These are phyloP conservation scores for Helotiales sp. DNA, from an alignment of 2,329 filamentous ascomycete genomes.

Conservation along the genomic window DNA sequence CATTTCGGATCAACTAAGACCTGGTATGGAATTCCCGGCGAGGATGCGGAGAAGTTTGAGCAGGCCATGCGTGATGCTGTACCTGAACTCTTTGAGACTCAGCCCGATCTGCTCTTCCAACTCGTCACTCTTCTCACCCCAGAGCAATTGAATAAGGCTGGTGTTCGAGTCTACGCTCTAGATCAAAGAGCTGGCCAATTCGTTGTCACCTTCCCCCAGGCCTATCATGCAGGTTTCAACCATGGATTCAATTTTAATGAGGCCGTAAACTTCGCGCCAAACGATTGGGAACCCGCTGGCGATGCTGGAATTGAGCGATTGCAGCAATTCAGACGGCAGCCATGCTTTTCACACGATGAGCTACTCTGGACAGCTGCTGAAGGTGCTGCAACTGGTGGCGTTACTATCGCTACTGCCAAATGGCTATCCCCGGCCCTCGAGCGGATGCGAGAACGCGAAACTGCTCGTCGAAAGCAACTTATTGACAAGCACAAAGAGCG, in stretches of 20 bases:
- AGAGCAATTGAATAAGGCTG: slow-evolving; percentile 89
- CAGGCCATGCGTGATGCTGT: slow-evolving; percentile 93
- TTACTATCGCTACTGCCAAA: slow-evolving; percentile 86
- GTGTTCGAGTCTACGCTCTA: slow-evolving; percentile 90
- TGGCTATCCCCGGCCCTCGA: slow-evolving; percentile 91
- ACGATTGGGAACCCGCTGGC: slow-evolving; percentile 93
- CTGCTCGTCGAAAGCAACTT: slow-evolving; percentile 70
- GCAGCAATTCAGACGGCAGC: slow-evolving; percentile 85
- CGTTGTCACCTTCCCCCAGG: slow-evolving; percentile 94
- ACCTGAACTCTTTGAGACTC: slow-evolving; percentile 94
- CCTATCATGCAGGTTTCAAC: slow-evolving; percentile 97
- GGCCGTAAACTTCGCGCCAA: slow-evolving; percentile 95
- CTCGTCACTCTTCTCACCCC: slow-evolving; percentile 95
- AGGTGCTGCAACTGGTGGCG: slow-evolving; percentile 65
- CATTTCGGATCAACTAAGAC: slow-evolving; percentile 98
- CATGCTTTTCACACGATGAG: slow-evolving; percentile 97
- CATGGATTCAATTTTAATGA: slow-evolving; percentile 99
- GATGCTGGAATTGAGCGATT: slow-evolving; percentile 84
- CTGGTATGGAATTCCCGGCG: slow-evolving; percentile 96
- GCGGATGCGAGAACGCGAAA: slow-evolving; percentile 76
- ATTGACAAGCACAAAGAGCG: slow-evolving; percentile 66
- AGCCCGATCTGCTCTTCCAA: slow-evolving; percentile 95
- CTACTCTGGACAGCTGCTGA: slow-evolving; percentile 88
- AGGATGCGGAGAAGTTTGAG: slow-evolving; percentile 94
- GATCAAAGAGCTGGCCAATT: slow-evolving; percentile 96